Base-by-base conservation (phyloP, 2,329 filamentous ascomycete species). In the Nigrospora oryzae region DNA sequence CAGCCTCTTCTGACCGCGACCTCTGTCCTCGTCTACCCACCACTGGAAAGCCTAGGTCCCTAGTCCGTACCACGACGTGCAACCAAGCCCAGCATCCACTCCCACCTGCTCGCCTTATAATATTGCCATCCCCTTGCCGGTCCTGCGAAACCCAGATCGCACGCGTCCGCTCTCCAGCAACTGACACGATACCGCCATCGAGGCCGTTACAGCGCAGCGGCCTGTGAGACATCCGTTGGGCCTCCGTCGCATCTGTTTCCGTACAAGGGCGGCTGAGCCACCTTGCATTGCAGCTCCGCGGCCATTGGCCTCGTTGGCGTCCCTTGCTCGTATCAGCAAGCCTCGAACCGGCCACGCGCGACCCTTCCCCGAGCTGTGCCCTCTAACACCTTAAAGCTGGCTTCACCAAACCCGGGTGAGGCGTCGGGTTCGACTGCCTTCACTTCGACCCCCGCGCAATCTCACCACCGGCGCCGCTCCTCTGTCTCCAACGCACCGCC, bases 401-500 rank as follows among this genome's bases (percentile, higher is more conserved):
- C 73, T 65, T 67, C 70, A 54, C 61, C 66, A 66, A 69, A 64
- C 51, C 61, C 65, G 52, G 59, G 60, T 49, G 61, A 66, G 55
- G 66, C 69, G 54, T 74, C 74, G 60, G 74, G 77, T 49, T 78
- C 77, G 62, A 75, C 56, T n/a, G 56, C 74, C 56, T 70, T 69
- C 55, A 71, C 67, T 65, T 71, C 73, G 62, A 63, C 67, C 53
- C 68, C 71, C 49, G 56, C 61, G 45, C 65, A 65, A 47, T 68
- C 67, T 40, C 71, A 77, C 53, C 73, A 74, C 55, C 66, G 72
- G 55, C 65, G 72, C 55, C 69, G 69, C 60, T 75, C 73, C 46
- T 70, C 73, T 32, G 43, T 60, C 46, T 51, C 51, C 16, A 50
- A 52, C 51, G 56, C 53, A 50, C 62, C 53, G 50, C 54, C 51